Conservation (phyloP, 2,329 filamentous ascomycete species). For the Chaetothyriales sp. region DNA sequence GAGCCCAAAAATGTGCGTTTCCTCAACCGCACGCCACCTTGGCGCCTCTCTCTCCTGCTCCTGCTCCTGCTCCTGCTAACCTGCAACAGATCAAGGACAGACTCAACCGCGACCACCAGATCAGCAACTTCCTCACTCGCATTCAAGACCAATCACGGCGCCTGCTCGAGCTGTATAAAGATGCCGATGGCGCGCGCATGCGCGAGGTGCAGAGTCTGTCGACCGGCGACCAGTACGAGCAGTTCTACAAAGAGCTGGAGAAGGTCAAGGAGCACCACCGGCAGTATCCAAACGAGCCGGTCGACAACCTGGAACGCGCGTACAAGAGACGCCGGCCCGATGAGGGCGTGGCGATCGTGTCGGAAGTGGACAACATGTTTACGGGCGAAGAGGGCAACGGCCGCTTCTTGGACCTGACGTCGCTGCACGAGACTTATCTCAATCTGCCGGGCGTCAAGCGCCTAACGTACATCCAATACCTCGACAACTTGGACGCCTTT, state of each 20-base stretch:
- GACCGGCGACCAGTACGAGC: slow-evolving; percentile 72
- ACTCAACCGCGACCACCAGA: slow-evolving; percentile 81
- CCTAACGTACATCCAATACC: slow-evolving; percentile 79
- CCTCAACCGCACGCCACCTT: background rate
- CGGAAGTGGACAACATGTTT: slow-evolving; percentile 78
- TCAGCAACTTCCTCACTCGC: slow-evolving; percentile 70
- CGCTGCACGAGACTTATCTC: slow-evolving; percentile 72
- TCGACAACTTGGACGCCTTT: slow-evolving; percentile 83
- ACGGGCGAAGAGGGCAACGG: slow-evolving; percentile 91
- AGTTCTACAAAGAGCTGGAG: slow-evolving; percentile 76
- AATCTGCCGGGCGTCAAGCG: slow-evolving; percentile 81
- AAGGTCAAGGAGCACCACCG: slow-evolving; percentile 78
- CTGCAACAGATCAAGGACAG: slow-evolving; percentile 63
- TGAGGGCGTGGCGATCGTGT: slow-evolving; percentile 49
- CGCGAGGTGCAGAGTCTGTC: slow-evolving; percentile 75
- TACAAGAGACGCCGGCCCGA: slow-evolving; percentile 62
- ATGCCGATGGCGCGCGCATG: slow-evolving; percentile 56
- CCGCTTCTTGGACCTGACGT: slow-evolving; percentile 78
- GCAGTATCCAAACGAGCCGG: slow-evolving; percentile 82
- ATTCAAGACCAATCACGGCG: slow-evolving; percentile 76
- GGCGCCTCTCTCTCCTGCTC: background rate
- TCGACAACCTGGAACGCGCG: slow-evolving; percentile 85
- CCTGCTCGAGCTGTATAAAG: slow-evolving; percentile 70
- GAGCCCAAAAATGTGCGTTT: slow-evolving; percentile 70
- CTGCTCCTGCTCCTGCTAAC: background rate